Percentiles rank a stretch among this genome's conserved stretches.
phyloP scores from a whole-genome alignment of 768 basidiomycete genomes.

The Pleurotus ostreatus region DNA sequence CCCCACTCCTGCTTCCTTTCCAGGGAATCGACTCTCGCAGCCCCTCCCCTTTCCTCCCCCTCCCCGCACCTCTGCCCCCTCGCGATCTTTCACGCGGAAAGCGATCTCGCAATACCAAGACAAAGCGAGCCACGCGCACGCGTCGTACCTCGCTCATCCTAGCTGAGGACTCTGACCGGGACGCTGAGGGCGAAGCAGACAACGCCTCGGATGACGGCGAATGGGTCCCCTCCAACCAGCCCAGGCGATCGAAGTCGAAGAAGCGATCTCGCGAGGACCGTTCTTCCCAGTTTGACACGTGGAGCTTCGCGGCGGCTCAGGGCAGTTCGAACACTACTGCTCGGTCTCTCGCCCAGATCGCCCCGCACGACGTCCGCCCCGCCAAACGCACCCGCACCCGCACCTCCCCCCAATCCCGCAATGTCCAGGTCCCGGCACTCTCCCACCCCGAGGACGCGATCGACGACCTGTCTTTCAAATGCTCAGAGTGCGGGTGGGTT shows the following conservation, averaged over 20 bases:
- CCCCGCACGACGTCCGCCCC: neutral
- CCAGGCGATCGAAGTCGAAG: neutral
- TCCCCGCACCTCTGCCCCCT: neutral
- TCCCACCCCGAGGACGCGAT: constrained; percentile 18
- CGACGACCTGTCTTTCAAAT: constrained; percentile 23
- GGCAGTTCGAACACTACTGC: constrained; percentile 11
- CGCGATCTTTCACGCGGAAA: neutral
- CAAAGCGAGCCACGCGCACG: neutral
- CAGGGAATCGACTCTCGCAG: neutral
- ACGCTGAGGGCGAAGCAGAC: neutral
- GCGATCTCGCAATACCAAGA: neutral
- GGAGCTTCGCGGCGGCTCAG: neutral
- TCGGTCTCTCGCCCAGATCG: neutral
- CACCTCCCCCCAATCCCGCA: constrained; percentile 37
- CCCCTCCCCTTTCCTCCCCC: neutral
- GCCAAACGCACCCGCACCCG: constrained; percentile 29
- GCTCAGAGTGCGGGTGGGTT: constrained; percentile 44
- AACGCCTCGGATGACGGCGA: neutral
- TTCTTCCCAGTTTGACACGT: neutral
- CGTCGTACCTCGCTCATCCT: neutral
- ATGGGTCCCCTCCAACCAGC: neutral
- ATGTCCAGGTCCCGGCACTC: constrained; percentile 30
- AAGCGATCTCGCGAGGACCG: neutral
- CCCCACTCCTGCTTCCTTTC: neutral
- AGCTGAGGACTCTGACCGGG: neutral